Percentiles rank a stretch among this genome's conserved stretches.
Conservation (phyloP, 2,329 filamentous ascomycete genomes). For the Paramyrothecium roridum region DNA sequence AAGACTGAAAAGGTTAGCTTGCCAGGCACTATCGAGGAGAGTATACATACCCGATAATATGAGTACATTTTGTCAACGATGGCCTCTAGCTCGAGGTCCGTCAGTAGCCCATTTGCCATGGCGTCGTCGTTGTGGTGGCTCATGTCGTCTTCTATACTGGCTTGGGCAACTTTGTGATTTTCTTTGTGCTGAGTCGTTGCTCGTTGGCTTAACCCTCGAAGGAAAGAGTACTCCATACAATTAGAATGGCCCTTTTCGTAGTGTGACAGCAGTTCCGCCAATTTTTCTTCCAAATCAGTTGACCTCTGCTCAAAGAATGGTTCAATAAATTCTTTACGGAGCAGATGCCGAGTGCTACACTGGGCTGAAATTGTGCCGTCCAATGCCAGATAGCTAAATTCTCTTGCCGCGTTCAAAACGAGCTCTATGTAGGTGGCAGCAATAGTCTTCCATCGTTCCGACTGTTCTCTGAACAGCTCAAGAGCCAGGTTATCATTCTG, state of each 20-base stretch:
- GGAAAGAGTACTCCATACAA: conserved; percentile 26
- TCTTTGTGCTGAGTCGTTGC: background rate
- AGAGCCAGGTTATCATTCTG: conserved; percentile 32
- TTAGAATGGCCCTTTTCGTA: conserved; percentile 25
- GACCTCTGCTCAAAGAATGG: conserved; percentile 30
- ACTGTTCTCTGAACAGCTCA: conserved; percentile 35
- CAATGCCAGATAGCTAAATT: conserved; percentile 34
- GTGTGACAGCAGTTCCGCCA: conserved; percentile 35
- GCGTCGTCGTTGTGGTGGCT: conserved; percentile 3
- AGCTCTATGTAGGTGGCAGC: conserved; percentile 29
- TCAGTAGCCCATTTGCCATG: conserved; percentile 4
- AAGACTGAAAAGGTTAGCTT: conserved; percentile 25
- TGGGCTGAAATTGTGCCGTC: conserved; percentile 23
- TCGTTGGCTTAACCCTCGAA: conserved; percentile 5
- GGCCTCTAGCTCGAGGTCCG: conserved; percentile 31
- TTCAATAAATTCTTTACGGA: conserved; percentile 21
- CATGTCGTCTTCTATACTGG: background rate
- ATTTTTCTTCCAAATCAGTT: conserved; percentile 23
- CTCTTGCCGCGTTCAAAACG: conserved; percentile 22
- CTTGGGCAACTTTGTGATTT: conserved; percentile 17
- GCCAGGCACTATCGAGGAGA: fast-evolving
- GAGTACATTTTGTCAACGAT: conserved; percentile 41
- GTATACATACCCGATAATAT: conserved; percentile 36
- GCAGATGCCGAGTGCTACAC: conserved; percentile 13
- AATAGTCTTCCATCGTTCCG: conserved; percentile 34